These are phyloP conservation scores for Fragaria iinumae DNA, from an alignment of 306 rosid species.

Conservation along the genomic window DNA sequence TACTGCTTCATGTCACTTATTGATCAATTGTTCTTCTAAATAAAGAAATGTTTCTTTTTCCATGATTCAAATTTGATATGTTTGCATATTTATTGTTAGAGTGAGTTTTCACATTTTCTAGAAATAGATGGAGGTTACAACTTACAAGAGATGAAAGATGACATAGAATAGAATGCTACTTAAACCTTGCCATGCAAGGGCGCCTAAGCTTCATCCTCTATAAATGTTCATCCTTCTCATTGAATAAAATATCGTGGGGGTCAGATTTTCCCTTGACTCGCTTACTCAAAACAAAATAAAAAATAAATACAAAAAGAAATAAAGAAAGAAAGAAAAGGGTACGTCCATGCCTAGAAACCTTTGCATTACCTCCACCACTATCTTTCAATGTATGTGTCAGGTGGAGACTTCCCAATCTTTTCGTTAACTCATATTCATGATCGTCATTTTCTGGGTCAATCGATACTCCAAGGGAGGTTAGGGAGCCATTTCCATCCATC, in stretches of 20 bases:
- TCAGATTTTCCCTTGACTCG: background rate
- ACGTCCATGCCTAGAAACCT: background rate
- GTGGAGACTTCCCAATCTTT: background rate
- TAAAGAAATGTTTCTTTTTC: background rate
- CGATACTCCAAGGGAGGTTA: conserved; percentile 3
- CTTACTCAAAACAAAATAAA: too few relatives aligned
- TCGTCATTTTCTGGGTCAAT: background rate
- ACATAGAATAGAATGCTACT: background rate
- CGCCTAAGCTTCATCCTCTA: background rate
- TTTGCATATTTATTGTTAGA: background rate
- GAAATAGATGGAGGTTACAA: background rate
- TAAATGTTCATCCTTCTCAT: background rate
- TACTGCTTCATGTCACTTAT: conserved; percentile 8
- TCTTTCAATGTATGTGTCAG: background rate
- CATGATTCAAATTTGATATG: background rate
- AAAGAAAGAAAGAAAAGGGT: too few relatives aligned
- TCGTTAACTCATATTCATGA: background rate
- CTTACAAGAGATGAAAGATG: background rate
- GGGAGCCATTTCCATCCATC: background rate
- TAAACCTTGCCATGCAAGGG: background rate
- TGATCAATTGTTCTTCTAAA: background rate
- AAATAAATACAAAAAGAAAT: too few relatives aligned
- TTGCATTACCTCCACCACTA: background rate
- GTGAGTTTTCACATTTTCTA: background rate
- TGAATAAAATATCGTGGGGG: too few relatives aligned